Conservation (phyloP, 176 grass and related monocot genomes). For the Lolium perenne region DNA sequence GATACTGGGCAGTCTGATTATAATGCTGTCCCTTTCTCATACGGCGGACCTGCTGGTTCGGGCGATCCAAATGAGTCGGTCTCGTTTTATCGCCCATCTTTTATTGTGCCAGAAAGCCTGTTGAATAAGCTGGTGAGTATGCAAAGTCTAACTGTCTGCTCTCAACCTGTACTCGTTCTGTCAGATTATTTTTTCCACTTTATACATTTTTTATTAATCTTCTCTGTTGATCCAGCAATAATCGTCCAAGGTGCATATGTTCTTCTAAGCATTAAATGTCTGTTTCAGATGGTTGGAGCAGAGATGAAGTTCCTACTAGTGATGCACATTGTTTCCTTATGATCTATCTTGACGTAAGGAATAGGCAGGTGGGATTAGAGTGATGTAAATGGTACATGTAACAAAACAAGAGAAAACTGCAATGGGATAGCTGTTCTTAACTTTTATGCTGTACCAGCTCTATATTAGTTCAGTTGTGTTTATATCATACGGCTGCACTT, state of each 20-base stretch:
- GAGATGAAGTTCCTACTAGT: slow-evolving; percentile 96
- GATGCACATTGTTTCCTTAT: slow-evolving; percentile 80
- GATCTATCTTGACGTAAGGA: slow-evolving; percentile 92
- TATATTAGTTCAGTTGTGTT: slow-evolving; percentile 30
- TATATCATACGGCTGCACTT: slow-evolving; percentile 39
- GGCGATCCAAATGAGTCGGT: slow-evolving; percentile 42
- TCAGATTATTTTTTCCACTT: slow-evolving; percentile 47
- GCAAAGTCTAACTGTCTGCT: slow-evolving; percentile 32
- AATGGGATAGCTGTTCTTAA: slow-evolving; percentile 45
- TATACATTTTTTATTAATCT: slow-evolving; percentile 63
- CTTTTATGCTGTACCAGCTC: slow-evolving; percentile 35
- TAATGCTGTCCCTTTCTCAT: slow-evolving; percentile 77
- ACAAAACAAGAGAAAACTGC: slow-evolving; percentile 54
- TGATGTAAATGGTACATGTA: slow-evolving; percentile 65
- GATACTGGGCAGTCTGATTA: slow-evolving; percentile 46
- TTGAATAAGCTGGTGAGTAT: slow-evolving; percentile 80
- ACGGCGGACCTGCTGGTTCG: slow-evolving; percentile 53
- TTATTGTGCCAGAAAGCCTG: slow-evolving; percentile 82
- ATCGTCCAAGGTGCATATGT: slow-evolving; percentile 74
- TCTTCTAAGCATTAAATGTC: slow-evolving; percentile 86
- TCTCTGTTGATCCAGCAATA: slow-evolving; percentile 77
- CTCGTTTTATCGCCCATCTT: slow-evolving; percentile 66
- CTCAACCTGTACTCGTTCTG: slow-evolving; percentile 38
- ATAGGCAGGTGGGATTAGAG: slow-evolving; percentile 96
- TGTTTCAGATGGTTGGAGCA: slow-evolving; percentile 99